Conservation (phyloP, 2,329 filamentous ascomycete genomes). For the Ophiostoma triangulosporum region DNA sequence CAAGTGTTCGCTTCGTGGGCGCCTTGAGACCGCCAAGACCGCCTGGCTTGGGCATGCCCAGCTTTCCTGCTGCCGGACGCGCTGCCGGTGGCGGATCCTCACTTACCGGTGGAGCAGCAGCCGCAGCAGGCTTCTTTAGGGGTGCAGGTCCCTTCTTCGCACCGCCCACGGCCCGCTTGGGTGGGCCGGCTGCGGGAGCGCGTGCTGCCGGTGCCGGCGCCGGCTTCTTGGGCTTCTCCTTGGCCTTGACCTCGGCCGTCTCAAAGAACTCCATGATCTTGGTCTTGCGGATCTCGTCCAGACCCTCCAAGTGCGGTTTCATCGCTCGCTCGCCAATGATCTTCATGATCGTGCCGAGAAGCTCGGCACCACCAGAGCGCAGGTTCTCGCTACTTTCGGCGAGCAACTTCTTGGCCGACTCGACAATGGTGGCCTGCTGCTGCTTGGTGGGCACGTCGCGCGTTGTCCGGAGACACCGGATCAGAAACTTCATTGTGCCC, state of each 20-base stretch:
- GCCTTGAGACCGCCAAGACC: constrained; percentile 45
- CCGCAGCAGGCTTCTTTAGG: constrained; percentile 30
- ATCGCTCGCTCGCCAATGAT: constrained; percentile 95
- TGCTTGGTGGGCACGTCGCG: constrained; percentile 70
- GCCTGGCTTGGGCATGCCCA: constrained; percentile 40
- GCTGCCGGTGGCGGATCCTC: constrained; percentile 30
- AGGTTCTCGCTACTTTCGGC: constrained; percentile 78
- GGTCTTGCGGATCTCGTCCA: constrained; percentile 89
- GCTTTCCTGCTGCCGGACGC: constrained; percentile 34
- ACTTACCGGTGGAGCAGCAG: constrained; percentile 21
- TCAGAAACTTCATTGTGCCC: constrained; percentile 85
- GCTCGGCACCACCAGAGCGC: constrained; percentile 79
- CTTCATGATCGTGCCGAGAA: constrained; percentile 92
- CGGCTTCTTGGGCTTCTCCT: constrained; percentile 79
- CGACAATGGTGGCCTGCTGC: constrained; percentile 76
- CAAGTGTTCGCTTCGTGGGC: constrained; percentile 41
- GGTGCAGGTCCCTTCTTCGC: constrained; percentile 36
- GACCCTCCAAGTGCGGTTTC: constrained; percentile 78
- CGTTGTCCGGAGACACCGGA: constrained; percentile 72
- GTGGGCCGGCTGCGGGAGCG: constrained; percentile 27
- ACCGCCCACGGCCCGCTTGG: constrained; percentile 27
- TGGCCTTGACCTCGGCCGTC: constrained; percentile 70
- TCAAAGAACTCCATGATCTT: constrained; percentile 93
- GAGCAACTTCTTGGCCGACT: constrained; percentile 75
- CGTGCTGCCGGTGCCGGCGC: constrained; percentile 41